A percentile compares a stretch with the other conserved stretches of the same genome.
These are phyloP conservation scores for Exophiala bonariae DNA, from an alignment of 2,329 filamentous ascomycete species.

Conservation along the genomic window DNA sequence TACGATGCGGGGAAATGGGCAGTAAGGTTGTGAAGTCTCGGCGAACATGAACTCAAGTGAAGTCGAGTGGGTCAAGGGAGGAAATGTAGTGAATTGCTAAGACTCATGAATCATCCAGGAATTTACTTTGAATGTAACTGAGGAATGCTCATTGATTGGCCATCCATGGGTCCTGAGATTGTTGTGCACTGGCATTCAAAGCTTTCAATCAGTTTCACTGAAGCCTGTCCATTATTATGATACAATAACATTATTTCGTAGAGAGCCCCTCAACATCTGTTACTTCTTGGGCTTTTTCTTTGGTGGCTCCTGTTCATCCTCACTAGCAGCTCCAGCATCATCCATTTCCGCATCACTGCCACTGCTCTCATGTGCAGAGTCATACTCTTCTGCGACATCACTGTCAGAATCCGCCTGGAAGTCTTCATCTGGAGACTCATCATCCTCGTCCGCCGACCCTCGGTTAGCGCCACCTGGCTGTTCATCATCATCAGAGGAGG, in stretches of 20 bases:
- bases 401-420: slow-evolving; percentile 91
- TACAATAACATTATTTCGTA: neutral
- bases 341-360: slow-evolving; percentile 64
- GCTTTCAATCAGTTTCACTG: neutral
- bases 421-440: slow-evolving; percentile 93
- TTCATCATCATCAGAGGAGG: slow-evolving; percentile 28
- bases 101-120: no score
- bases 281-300: slow-evolving; percentile 64
- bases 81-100: no score
- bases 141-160: no score
- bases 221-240: neutral
- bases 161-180: no score
- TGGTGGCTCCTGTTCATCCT: slow-evolving; percentile 53
- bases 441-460: slow-evolving; percentile 92
- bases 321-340: slow-evolving; percentile 46
- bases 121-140: no score
- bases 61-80: no score
- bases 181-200: neutral
- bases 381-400: slow-evolving; percentile 94
- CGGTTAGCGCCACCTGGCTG: slow-evolving; percentile 50
- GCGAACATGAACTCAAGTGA: no score
- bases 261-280: neutral
- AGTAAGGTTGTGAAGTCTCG: no score
- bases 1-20: no score
- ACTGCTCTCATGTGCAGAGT: slow-evolving; percentile 85